Evolutionary conservation across 1,284 basidiomycete genomes (phyloP).

Genomic region (Papiliotrema fonsecae): DNA sequence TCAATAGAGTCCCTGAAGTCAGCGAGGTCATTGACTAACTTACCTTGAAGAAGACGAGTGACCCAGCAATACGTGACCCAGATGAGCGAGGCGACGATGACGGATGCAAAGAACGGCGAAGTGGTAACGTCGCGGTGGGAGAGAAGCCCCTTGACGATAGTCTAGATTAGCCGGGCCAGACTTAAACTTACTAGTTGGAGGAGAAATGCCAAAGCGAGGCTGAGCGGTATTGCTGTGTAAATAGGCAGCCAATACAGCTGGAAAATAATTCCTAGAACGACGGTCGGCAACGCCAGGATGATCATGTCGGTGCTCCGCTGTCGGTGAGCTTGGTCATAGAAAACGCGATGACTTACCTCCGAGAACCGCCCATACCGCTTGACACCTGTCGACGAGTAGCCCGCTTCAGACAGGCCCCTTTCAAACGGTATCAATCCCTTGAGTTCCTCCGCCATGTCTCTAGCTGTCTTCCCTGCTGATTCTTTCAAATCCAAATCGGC

Average conservation of each 20-base stretch:
- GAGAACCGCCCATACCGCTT: slow-evolving; percentile 68
- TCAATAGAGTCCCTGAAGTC: slow-evolving; percentile 64
- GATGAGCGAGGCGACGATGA: slow-evolving; percentile 77
- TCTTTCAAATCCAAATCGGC: slow-evolving; percentile 78
- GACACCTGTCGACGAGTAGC: slow-evolving; percentile 51
- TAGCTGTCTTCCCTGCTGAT: slow-evolving; percentile 76
- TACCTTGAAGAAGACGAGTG: slow-evolving; percentile 45
- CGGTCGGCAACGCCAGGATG: slow-evolving; percentile 73
- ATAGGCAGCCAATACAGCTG: slow-evolving; percentile 78
- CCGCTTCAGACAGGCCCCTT: slow-evolving; percentile 79
- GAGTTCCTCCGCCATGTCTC: slow-evolving; percentile 91
- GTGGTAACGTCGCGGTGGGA: slow-evolving; percentile 37
- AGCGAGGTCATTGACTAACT: slow-evolving; percentile 44
- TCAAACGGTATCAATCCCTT: slow-evolving; percentile 85
- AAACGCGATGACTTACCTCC: slow-evolving; percentile 54
- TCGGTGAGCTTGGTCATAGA: slow-evolving; percentile 4
- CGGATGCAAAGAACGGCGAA: slow-evolving; percentile 82
- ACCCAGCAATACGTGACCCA: slow-evolving; percentile 85
- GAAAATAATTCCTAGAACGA: slow-evolving; percentile 78
- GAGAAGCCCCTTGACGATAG: slow-evolving; percentile 28
- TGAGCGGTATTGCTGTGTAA: slow-evolving; percentile 80
- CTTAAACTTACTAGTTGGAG: slow-evolving; percentile 76
- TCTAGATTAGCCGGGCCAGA: slow-evolving; percentile 13
- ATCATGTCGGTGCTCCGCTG: slow-evolving; percentile 73
- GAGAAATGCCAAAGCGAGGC: slow-evolving; percentile 76